Conservation (phyloP, 2,329 filamentous ascomycete species). For the Trichophyton mentagrophytes region DNA sequence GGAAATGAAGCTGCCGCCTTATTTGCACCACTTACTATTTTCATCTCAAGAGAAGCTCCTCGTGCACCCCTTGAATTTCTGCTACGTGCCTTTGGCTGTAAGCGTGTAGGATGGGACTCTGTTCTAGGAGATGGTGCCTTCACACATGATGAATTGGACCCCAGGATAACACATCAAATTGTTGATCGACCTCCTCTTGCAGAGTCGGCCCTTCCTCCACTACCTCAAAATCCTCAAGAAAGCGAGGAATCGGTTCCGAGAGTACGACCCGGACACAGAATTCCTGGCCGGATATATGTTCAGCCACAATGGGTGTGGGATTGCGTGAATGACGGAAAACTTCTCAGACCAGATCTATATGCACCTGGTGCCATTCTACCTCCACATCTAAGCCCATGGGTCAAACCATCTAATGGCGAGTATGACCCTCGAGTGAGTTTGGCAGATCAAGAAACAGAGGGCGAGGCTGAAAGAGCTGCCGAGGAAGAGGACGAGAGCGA, state of each 20-base stretch:
- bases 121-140: conserved; percentile 85
- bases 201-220: conserved; percentile 38
- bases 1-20: conserved; percentile 58
- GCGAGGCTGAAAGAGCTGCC: conserved; percentile 61
- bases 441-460: conserved; percentile 77
- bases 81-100: conserved; percentile 86
- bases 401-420: conserved; percentile 70
- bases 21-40: conserved; percentile 82
- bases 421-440: conserved; percentile 84
- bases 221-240: conserved; percentile 33
- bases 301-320: conserved; percentile 99
- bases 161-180: conserved; percentile 88
- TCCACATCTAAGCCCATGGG: conserved; percentile 91
- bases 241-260: conserved; percentile 37
- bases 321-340: conserved; percentile 78
- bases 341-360: conserved; percentile 78
- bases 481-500: conserved; percentile 44
- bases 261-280: conserved; percentile 52
- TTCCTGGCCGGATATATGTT: conserved; percentile 84
- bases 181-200: conserved; percentile 73
- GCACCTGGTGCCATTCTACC: conserved; percentile 80
- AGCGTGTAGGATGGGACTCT: conserved; percentile 86
- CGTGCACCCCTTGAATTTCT: conserved; percentile 85
- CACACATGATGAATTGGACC: conserved; percentile 76
- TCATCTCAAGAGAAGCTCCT: conserved; percentile 84